These are phyloP conservation scores for Chaetomium sp. DNA, from an alignment of 2,329 filamentous ascomycete genomes.

Conservation along the genomic window DNA sequence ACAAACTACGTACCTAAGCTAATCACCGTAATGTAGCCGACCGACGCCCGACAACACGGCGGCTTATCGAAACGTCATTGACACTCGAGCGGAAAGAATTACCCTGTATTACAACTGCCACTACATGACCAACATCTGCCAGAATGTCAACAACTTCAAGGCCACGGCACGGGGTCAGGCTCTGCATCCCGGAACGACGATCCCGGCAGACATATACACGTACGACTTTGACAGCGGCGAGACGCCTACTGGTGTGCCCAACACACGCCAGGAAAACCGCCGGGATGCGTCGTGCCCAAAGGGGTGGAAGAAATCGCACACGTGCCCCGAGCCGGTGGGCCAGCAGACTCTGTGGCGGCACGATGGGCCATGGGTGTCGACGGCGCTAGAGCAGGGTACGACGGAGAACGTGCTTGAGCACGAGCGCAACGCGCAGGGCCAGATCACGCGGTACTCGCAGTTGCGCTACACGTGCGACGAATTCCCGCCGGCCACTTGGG, in stretches of 20 bases:
- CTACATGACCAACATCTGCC: conserved; percentile 36
- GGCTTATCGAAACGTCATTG: too few species aligned
- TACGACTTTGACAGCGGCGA: conserved; percentile 50
- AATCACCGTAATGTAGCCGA: too few species aligned
- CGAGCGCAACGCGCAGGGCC: not conserved
- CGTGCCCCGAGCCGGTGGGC: conserved; percentile 23
- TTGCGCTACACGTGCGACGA: conserved; percentile 39
- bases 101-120: conserved; percentile 33
- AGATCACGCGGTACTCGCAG: conserved; percentile 24
- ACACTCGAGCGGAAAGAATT: too few species aligned
- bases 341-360: conserved; percentile 25
- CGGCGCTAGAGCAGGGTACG: conserved; percentile 26
- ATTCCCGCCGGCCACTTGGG: conserved; percentile 37
- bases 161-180: conserved; percentile 22
- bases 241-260: not conserved
- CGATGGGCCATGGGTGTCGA: conserved; percentile 29
- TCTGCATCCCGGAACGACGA: conserved; percentile 36
- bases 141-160: conserved; percentile 30
- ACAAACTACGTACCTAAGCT: too few species aligned
- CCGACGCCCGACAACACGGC: too few species aligned
- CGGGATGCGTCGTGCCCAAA: conserved; percentile 16
- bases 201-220: conserved; percentile 40
- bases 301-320: conserved; percentile 22
- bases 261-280: conserved; percentile 4
- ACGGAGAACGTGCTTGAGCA: not conserved